Conservation (phyloP, 2,329 filamentous ascomycete genomes). For the Juglanconis oblonga region DNA sequence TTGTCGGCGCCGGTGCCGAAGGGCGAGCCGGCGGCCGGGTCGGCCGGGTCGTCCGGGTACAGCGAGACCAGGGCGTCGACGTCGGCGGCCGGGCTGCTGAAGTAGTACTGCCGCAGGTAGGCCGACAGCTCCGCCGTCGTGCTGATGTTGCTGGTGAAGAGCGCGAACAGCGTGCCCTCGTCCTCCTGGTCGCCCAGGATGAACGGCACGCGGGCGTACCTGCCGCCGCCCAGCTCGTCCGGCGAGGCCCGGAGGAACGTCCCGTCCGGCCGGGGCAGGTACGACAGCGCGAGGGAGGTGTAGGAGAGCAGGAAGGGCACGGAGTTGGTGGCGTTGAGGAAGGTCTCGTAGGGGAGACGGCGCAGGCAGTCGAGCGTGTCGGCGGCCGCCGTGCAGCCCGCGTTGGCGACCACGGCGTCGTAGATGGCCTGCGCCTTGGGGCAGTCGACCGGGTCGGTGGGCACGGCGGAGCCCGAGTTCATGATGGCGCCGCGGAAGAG, state of each 20-base stretch:
- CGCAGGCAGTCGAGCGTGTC: conserved; percentile 68
- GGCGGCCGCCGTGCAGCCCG: conserved; percentile 56
- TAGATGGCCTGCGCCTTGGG: conserved; percentile 64
- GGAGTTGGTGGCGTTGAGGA: conserved; percentile 65
- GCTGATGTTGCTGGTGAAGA: conserved; percentile 68
- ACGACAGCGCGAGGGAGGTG: conserved; percentile 66
- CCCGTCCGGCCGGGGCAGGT: conserved; percentile 72
- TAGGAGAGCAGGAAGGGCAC: conserved; percentile 68
- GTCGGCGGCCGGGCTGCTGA: conserved; percentile 51
- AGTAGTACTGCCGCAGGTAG: conserved; percentile 62
- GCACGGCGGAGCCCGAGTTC: conserved; percentile 65
- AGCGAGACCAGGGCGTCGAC: conserved; percentile 56
- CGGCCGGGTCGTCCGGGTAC: conserved; percentile 47
- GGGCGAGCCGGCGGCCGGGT: conserved; percentile 59
- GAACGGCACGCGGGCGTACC: conserved; percentile 46
- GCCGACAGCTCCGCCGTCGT: conserved; percentile 54
- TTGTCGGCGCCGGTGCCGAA: conserved; percentile 69
- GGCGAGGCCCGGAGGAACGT: conserved; percentile 59
- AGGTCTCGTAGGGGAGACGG: conserved; percentile 52
- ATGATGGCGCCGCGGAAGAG: conserved; percentile 78
- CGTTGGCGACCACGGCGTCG: conserved; percentile 55
- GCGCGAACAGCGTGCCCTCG: conserved; percentile 71
- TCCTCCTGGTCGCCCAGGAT: conserved; percentile 74
- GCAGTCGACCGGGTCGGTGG: conserved; percentile 62
- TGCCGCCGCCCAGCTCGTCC: conserved; percentile 52